These are phyloP conservation scores for Phellopilus nigrolimitatus DNA, from an alignment of 1,284 basidiomycete species.

Conservation along the genomic window DNA sequence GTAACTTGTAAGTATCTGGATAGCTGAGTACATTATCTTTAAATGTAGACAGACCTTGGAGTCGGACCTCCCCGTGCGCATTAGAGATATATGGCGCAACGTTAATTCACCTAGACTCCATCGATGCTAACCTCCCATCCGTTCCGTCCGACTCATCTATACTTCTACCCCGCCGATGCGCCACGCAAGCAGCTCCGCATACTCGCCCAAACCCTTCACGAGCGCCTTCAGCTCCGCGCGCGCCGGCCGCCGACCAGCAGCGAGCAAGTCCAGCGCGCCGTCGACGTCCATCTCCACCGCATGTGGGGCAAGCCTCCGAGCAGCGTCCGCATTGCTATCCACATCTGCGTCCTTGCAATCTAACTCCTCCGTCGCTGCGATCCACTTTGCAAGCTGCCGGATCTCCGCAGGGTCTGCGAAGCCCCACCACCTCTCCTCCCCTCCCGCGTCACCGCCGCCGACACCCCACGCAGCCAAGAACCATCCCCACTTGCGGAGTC, in stretches of 20 bases:
- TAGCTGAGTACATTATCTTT: too few relatives aligned
- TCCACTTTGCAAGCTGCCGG: constrained; percentile 59
- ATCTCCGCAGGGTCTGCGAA: constrained; percentile 64
- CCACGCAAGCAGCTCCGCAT: constrained; percentile 46
- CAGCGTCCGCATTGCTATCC: not conserved
- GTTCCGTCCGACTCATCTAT: not conserved
- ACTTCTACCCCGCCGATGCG: constrained; percentile 4
- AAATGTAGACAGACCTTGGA: too few relatives aligned
- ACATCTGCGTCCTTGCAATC: constrained; percentile 30
- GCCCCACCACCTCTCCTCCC: constrained; percentile 56
- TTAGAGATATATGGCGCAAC: too few relatives aligned
- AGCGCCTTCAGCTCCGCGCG: constrained; percentile 34
- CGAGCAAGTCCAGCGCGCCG: not conserved
- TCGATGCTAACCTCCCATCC: not conserved
- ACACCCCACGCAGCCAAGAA: constrained; percentile 68
- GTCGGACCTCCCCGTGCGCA: too few relatives aligned
- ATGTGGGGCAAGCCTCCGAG: constrained; percentile 9
- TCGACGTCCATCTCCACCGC: constrained; percentile 12
- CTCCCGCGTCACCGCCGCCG: constrained; percentile 31
- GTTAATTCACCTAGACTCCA: not conserved
- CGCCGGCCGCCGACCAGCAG: constrained; percentile 22
- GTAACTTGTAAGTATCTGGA: too few relatives aligned
- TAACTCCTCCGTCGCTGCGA: constrained; percentile 46
- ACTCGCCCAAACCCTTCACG: constrained; percentile 43
- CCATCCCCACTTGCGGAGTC: constrained; percentile 61